Conservation (phyloP, 345 rosid species). For the Barbarea vulgaris region DNA sequence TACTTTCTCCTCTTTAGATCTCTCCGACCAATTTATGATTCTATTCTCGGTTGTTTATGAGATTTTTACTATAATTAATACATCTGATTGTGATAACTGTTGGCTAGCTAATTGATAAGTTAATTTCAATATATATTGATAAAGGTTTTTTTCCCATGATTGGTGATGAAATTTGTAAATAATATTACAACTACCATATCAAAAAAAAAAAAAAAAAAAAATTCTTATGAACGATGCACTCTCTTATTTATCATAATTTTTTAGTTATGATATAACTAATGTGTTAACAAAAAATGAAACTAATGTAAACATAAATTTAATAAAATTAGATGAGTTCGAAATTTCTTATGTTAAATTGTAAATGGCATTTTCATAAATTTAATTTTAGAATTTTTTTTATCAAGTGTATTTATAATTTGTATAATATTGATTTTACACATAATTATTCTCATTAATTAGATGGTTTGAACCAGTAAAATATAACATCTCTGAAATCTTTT, state of each 20-base stretch:
- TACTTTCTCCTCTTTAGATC: constrained; percentile 45
- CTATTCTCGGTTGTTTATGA: constrained; percentile 9
- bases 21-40: constrained; percentile 45
- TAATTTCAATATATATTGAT: background rate
- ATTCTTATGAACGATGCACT: no score
- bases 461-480: background rate
- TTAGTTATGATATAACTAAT: no score
- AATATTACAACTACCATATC: no score
- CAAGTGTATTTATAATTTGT: background rate
- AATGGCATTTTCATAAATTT: background rate
- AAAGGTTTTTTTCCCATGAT: background rate
- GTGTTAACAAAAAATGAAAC: no score
- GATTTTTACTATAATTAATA: background rate
- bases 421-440: background rate
- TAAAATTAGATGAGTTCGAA: no score
- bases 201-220: no score
- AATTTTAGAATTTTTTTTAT: background rate
- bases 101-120: background rate
- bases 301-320: no score
- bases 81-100: background rate
- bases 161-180: no score
- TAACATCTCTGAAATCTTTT: background rate
- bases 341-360: background rate
- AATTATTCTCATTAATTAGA: background rate
- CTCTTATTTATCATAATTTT: no score